Base-by-base conservation (phyloP, 2,329 filamentous ascomycete species). In the Exophiala alcalophila region DNA sequence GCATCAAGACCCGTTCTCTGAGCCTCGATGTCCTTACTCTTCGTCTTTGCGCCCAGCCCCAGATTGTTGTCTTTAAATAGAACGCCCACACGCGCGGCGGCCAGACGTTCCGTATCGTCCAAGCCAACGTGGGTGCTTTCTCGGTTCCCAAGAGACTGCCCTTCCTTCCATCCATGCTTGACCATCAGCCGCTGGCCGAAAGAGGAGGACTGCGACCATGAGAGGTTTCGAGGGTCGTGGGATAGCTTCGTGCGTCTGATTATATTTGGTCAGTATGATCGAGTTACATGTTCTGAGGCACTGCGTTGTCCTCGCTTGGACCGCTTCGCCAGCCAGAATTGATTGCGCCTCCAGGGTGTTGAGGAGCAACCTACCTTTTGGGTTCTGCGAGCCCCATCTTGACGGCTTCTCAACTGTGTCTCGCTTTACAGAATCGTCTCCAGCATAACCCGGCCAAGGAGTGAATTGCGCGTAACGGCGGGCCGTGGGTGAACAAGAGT, bases 141-240 rank as follows among this genome's bases (percentile, higher is more conserved):
- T 57, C 83, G 76, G 3, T 83, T 85, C 40, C 92, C 92, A 15
- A 98, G 78, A 39, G 80, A 86, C 53, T 84, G 76, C 24, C 92
- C 92, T 0, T 90, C 88, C 49, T 83, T 77, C 92, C 92, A 98
- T 53, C 92, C 92, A 59, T 96, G 89, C 11, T 84, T 75, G 35
- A 83, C 80, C 60, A 98, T 81, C 55, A 97, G 91, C 61, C 82
- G 86, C 64, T 95, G 90, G 56, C 92, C 92, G 64, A 92, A 97
- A 40, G 81, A 83, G n/a, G 84, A 86, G 62, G 90, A 84, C 59
- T 83, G 82, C 43, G 84, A 82, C 92, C 92, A 98, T 74, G 79
- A 81, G 33, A 87, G 95, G 66, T 97, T 98, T 69, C 97, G 96
- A 5, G 92, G 92, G 67, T 98, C 92, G 62, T 84, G 77, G 54